These are phyloP conservation scores for Corylus americana DNA, from an alignment of 306 rosid species.

Conservation along the genomic window DNA sequence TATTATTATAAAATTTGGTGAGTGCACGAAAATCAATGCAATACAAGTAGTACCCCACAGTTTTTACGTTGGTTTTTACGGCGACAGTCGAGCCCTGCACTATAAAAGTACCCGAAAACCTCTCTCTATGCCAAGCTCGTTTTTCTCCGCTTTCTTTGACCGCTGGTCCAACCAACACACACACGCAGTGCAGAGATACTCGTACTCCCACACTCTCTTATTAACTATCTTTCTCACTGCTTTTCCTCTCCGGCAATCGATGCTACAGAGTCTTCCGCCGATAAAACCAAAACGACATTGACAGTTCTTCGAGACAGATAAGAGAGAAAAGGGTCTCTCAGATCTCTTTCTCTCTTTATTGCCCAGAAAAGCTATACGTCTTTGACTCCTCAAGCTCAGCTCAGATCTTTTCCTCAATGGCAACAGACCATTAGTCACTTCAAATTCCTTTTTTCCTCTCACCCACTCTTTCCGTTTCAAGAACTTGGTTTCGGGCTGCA, in stretches of 20 bases:
- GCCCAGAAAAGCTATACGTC: conserved; percentile 25
- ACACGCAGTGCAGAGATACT: background rate
- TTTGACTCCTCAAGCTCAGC: conserved; percentile 19
- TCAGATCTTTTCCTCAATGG: conserved; percentile 40
- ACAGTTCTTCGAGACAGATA: conserved; percentile 46
- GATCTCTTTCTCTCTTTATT: conserved; percentile 48
- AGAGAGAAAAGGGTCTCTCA: conserved; percentile 30
- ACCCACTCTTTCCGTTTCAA: background rate
- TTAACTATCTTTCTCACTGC: conserved; percentile 21
- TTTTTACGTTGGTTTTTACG: conserved; percentile 20
- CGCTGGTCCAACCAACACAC: conserved; percentile 37
- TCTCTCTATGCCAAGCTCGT: conserved; percentile 39
- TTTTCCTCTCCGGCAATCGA: conserved; percentile 25
- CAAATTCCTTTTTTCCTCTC: conserved; percentile 12
- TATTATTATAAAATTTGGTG: too few species aligned
- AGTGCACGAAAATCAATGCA: conserved; percentile 26
- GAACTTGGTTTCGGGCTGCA: conserved; percentile 7
- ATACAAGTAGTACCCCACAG: conserved; percentile 21
- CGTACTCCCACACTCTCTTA: conserved; percentile 6
- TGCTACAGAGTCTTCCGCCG: conserved; percentile 18
- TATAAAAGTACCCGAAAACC: conserved; percentile 47
- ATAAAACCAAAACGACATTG: conserved; percentile 41
- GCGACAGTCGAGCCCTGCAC: conserved; percentile 27
- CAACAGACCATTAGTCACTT: conserved; percentile 29
- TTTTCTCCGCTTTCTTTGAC: conserved; percentile 53